Evolutionary conservation across 2,329 filamentous ascomycete species (phyloP).

Genomic region (Tolypocladium paradoxum): DNA sequence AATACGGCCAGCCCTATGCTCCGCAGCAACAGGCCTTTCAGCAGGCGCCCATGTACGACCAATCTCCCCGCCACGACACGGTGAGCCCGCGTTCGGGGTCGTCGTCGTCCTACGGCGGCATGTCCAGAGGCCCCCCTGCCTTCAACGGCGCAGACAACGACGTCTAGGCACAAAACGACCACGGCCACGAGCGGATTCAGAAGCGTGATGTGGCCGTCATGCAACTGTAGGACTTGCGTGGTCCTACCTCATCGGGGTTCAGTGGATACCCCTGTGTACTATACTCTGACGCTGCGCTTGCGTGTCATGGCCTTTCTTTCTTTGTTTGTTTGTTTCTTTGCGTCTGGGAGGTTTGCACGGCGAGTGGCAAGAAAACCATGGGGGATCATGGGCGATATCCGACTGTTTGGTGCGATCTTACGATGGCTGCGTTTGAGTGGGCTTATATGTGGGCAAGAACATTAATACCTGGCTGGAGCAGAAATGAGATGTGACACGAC

Average conservation of each 20-base stretch:
- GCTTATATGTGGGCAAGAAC: neutral
- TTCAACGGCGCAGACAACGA: neutral
- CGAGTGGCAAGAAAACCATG: neutral
- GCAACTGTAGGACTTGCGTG: neutral
- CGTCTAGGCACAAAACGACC: neutral
- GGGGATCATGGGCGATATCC: neutral
- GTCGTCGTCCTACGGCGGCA: neutral
- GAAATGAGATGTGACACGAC: neutral
- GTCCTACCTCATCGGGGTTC: too few relatives aligned
- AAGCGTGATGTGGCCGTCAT: neutral
- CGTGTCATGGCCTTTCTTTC: neutral
- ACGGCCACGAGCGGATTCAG: neutral
- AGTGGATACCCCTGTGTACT: neutral
- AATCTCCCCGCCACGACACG: neutral
- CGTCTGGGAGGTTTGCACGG: neutral
- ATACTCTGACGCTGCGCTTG: neutral
- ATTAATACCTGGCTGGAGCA: neutral
- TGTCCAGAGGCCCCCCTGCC: neutral
- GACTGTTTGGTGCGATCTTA: neutral
- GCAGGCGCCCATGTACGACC: neutral
- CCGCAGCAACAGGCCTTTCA: conserved; percentile 1
- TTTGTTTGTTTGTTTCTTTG: neutral
- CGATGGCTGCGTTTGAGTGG: neutral
- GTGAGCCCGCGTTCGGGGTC: conserved; percentile 2
- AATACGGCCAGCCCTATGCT: conserved; percentile 1